A percentile compares a stretch with the other conserved stretches of the same genome.
phyloP scores from a whole-genome alignment of 225 moss, liverwort and hornwort genomes.

The Neckera pumila region DNA sequence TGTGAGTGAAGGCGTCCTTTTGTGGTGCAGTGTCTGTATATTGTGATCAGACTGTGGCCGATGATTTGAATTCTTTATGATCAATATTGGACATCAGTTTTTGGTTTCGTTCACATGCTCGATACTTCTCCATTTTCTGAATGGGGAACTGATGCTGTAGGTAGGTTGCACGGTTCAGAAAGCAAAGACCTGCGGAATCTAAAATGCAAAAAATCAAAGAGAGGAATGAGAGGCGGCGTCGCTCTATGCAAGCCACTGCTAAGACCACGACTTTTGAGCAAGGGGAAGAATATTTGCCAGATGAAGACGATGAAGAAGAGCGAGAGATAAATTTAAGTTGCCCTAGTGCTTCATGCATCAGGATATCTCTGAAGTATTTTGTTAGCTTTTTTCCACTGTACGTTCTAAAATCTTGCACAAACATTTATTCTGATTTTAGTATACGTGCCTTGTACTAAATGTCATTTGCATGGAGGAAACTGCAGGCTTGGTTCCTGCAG shows the following conservation, averaged over 20 bases:
- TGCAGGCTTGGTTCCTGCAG: slow-evolving; percentile 80
- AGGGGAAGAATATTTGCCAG: slow-evolving; percentile 53
- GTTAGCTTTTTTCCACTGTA: not conserved
- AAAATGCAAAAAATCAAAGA: slow-evolving; percentile 83
- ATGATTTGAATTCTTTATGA: not conserved
- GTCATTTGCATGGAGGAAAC: not conserved
- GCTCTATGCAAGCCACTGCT: slow-evolving; percentile 77
- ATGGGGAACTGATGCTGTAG: not conserved
- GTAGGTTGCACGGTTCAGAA: slow-evolving; percentile 77
- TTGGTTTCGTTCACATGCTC: not conserved
- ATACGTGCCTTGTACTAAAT: not conserved
- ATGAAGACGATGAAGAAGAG: slow-evolving; percentile 84
- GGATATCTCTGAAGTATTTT: not conserved
- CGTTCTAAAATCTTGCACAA: not conserved
- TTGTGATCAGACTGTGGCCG: not conserved
- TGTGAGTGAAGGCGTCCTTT: too few species aligned
- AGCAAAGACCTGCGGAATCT: slow-evolving; percentile 82
- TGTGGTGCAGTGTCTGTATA: too few species aligned
- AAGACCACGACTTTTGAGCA: slow-evolving; percentile 46
- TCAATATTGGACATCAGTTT: not conserved
- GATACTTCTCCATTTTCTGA: not conserved
- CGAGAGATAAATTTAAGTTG: slow-evolving; percentile 36
- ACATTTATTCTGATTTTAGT: not conserved
- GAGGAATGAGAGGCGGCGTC: slow-evolving; percentile 70
- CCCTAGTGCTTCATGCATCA: not conserved